Evolutionary conservation across 1,284 basidiomycete genomes (phyloP), one percentile per base, ranked within the genome.

Genomic region (Ustilago xerochloae): DNA sequence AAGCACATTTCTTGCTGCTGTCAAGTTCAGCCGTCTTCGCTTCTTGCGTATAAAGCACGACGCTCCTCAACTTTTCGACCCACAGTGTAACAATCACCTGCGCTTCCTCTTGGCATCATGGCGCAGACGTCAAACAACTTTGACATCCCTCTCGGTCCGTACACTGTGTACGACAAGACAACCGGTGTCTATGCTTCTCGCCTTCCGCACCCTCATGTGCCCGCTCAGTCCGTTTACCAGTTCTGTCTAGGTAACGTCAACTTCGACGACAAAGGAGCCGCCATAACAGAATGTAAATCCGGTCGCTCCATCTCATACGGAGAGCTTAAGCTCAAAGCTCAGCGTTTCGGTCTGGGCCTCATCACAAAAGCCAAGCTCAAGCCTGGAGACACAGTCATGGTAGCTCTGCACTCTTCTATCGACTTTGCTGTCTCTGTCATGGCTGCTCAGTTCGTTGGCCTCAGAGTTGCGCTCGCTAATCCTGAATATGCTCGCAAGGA

Each of bases 341-440:
- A 73, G 48, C 51, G 49, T 7, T 56, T 78, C 28, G 76, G 76
- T 16, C 48, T 73, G 13, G 73, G 73, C 24, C 56, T 78, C 30
- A 16, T 73, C 54, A 53, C 54, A 38, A 65, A 57, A n/a, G 54
- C 56, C 10, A 50, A 63, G 7, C 72, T 78, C 49, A 59, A 60
- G 33, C 64, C 72, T 9, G 75, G 73, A 20, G 71, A 78, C 30
- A 67, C 60, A 3, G 45, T 78, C 20, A 48, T 78, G 18, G 45
- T 76, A 26, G 45, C 49, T 2, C 49, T 71, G 15, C 63, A 63
- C 20, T 70, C 64, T n/a, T 62, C 59, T 13, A 69, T 78, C 51
- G 72, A 78, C 28, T 76, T 70, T 49, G 56, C 62, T n/a, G 56
- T 78, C 46, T 48, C 50, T 6, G 45, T 73, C 13, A 52, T 78